Percentiles rank a stretch among this genome's conserved stretches.
phyloP scores from a whole-genome alignment of 2,329 filamentous ascomycete genomes.

The Whalleya microplaca region DNA sequence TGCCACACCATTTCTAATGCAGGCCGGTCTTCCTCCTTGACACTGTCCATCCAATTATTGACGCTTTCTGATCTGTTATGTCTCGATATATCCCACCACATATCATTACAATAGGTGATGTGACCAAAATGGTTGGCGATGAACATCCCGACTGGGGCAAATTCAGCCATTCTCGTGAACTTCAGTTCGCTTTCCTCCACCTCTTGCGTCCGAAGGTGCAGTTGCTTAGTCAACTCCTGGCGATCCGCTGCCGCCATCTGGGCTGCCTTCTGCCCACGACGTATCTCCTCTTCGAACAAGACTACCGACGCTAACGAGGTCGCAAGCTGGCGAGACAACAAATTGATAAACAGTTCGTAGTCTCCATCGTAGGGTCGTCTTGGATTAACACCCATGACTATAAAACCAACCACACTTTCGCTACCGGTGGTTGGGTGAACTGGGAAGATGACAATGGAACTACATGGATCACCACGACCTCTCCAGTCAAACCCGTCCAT shows the following conservation, averaged over 20 bases:
- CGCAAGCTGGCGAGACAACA: conserved; percentile 74
- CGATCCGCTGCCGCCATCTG: conserved; percentile 75
- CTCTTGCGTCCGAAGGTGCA: conserved; percentile 67
- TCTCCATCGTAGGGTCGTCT: conserved; percentile 79
- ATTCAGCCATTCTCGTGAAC: conserved; percentile 84
- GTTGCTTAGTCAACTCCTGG: conserved; percentile 75
- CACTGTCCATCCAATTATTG: conserved; percentile 73
- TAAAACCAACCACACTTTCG: conserved; percentile 75
- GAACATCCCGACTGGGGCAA: conserved; percentile 82
- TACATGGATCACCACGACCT: conserved; percentile 72
- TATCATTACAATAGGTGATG: conserved; percentile 82
- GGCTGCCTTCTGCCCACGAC: conserved; percentile 72
- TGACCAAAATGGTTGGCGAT: conserved; percentile 73
- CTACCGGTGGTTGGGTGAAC: conserved; percentile 75
- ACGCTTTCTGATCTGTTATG: conserved; percentile 64
- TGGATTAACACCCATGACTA: conserved; percentile 79
- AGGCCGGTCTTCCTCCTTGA: conserved; percentile 67
- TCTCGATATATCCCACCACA: conserved; percentile 73
- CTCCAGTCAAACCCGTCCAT: conserved; percentile 70
- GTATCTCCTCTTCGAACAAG: conserved; percentile 82
- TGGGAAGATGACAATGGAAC: conserved; percentile 74
- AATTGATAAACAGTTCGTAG: conserved; percentile 76
- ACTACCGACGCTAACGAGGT: conserved; percentile 83
- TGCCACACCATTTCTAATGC: conserved; percentile 65
- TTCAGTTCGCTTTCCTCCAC: conserved; percentile 72